Base-by-base conservation (phyloP, 768 basidiomycete genomes). In the Boletus sensibilis region DNA sequence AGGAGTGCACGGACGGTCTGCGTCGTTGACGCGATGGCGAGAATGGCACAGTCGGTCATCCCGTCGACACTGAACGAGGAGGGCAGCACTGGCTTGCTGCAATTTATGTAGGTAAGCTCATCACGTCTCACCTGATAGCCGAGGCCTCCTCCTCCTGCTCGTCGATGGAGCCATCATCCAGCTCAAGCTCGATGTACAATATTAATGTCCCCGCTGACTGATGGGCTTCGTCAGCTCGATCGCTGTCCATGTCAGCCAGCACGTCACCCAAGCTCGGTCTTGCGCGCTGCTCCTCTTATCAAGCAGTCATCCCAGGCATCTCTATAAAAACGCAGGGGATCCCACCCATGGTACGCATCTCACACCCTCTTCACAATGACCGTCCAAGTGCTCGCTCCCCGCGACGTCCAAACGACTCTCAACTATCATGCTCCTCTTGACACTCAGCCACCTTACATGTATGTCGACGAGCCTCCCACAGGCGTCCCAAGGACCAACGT, bases 321-420 rank as follows among this genome's bases (percentile, higher is more conserved):
- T 21, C 14, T 52, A 64, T 60, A 63, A 64, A 52, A 64, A 21
- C 8, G 5, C 33, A 35, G 46, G 44, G 9, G 12, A 18, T 37
- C 25, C 5, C 1, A 11, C 16, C 11, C 14, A 39, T 51, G 52
- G 34, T 42, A 29, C 11, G 25, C 59, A 46, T n/a, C 27, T 12
- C 5, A 29, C 35, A 20, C 4, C 21, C 9, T 12, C 25, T 33
- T 20, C 37, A 39, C 43, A 20, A 65, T 63, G 49, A 66, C 70
- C 40, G 50, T 63, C 31, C 51, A 64, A 35, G 62, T 66, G 2
- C 67, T 68, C n/a, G 41, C 64, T 33, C 64, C 74, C 25, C 74
- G 66, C 34, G 72, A 76, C 62, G 72, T 77, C 34, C 69, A 64
- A 13, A 72, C 75, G 23, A 70, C 64, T 21, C 68, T 78, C 61